phyloP scores from a whole-genome alignment of 2,329 filamentous ascomycete species.

The Aspergillus novofumigatus region DNA sequence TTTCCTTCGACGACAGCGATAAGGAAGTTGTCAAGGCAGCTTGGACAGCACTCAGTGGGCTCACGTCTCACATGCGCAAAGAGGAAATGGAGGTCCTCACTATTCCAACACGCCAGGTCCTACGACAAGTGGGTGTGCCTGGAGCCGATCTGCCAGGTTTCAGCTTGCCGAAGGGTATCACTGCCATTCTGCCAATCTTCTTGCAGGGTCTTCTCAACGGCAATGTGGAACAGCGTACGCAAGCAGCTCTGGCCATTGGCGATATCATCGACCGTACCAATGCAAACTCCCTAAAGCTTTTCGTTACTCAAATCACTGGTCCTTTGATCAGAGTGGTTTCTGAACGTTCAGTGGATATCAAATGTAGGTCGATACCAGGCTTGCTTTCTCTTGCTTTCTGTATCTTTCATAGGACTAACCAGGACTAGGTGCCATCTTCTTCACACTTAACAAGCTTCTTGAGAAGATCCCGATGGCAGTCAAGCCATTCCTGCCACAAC shows the following conservation, averaged over 20 bases:
- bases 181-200: slow-evolving; percentile 93
- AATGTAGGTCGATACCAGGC: slow-evolving; percentile 43
- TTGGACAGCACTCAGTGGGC: slow-evolving; percentile 79
- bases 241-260: slow-evolving; percentile 87
- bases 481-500: slow-evolving; percentile 93
- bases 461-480: slow-evolving; percentile 95
- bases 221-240: slow-evolving; percentile 82
- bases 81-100: slow-evolving; percentile 97
- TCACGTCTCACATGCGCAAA: slow-evolving; percentile 86
- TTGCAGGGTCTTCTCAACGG: slow-evolving; percentile 97
- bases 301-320: slow-evolving; percentile 95
- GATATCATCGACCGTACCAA: slow-evolving; percentile 93
- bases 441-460: slow-evolving; percentile 89
- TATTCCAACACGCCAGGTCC: slow-evolving; percentile 74
- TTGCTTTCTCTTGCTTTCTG: neutral
- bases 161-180: slow-evolving; percentile 89
- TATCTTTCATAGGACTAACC: slow-evolving; percentile 14
- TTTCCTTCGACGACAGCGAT: slow-evolving; percentile 88
- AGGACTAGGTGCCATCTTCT: slow-evolving; percentile 70
- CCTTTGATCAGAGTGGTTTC: slow-evolving; percentile 97
- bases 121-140: slow-evolving; percentile 83
- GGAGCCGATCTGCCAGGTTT: slow-evolving; percentile 85
- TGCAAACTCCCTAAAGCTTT: slow-evolving; percentile 81
- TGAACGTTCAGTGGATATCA: slow-evolving; percentile 92
- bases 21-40: slow-evolving; percentile 79